Evolutionary conservation across 129 eudicot genomes (phyloP).

Genomic region (Deinandra increscens): DNA sequence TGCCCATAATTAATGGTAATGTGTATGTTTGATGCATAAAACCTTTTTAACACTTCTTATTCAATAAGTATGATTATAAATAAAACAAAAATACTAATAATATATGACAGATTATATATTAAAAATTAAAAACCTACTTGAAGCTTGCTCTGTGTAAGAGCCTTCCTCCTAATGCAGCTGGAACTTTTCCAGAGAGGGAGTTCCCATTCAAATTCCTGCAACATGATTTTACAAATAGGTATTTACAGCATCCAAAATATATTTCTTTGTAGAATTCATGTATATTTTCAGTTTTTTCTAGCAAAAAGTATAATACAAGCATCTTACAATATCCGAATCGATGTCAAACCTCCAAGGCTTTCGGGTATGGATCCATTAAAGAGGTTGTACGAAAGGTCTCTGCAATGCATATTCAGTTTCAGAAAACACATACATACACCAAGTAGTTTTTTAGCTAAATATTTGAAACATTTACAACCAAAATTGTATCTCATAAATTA

Average conservation of each 20-base stretch:
- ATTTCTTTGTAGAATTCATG: background rate
- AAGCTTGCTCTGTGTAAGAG: constrained; percentile 97
- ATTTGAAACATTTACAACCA: background rate
- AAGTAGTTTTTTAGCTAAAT: background rate
- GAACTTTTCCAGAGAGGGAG: constrained; percentile 87
- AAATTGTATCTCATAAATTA: background rate
- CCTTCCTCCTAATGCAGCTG: constrained; percentile 86
- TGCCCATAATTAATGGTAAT: background rate
- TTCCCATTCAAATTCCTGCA: constrained; percentile 86
- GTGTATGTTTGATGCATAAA: background rate
- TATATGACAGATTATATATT: background rate
- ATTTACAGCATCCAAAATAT: background rate
- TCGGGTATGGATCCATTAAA: constrained; percentile 93
- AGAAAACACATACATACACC: background rate
- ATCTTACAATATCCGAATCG: constrained; percentile 73
- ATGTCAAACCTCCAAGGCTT: constrained; percentile 77
- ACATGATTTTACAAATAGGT: background rate
- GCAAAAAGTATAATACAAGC: background rate
- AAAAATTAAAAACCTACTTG: constrained; percentile 58
- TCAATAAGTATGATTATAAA: background rate
- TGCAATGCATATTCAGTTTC: constrained; percentile 33
- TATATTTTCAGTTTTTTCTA: background rate
- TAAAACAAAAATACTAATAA: background rate
- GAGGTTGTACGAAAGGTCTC: constrained; percentile 89
- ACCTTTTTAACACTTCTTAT: background rate